Conservation (phyloP, 1,139 yeast genomes). For the Magnusiomyces clavatus region DNA sequence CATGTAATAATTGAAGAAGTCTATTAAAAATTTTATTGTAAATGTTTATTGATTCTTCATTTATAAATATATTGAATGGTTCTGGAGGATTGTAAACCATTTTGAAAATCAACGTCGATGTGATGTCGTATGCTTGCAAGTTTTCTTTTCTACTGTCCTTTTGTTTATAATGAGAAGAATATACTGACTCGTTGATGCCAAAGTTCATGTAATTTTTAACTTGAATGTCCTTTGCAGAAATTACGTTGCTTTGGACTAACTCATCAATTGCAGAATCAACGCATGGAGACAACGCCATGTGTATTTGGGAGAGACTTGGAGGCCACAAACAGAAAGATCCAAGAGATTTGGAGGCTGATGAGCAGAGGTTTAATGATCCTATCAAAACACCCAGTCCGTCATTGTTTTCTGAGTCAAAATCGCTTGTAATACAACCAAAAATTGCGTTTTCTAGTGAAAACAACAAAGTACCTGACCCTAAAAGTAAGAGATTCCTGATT, state of each 20-base stretch:
- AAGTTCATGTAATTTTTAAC: too few relatives aligned
- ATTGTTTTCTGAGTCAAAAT: background rate
- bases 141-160: too few relatives aligned
- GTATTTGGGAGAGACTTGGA: constrained; percentile 9
- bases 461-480: constrained; percentile 12
- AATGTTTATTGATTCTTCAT: too few relatives aligned
- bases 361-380: too few relatives aligned
- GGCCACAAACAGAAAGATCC: constrained; percentile 11
- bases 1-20: constrained; percentile 1
- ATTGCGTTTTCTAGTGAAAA: constrained; percentile 11
- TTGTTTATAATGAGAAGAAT: too few relatives aligned
- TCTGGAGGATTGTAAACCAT: background rate
- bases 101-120: background rate
- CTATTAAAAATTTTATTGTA: background rate
- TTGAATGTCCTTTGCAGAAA: too few relatives aligned
- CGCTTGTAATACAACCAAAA: constrained; percentile 9
- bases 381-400: too few relatives aligned
- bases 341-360: background rate
- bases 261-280: constrained; percentile 6
- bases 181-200: too few relatives aligned
- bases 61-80: too few relatives aligned
- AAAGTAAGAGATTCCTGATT: constrained; percentile 8
- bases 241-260: background rate
- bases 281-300: constrained; percentile 9
- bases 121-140: too few relatives aligned